Percentiles rank a stretch among this genome's conserved stretches.
Evolutionary conservation across 768 basidiomycete species (phyloP).

Genomic region (Boletus barrowsii): DNA sequence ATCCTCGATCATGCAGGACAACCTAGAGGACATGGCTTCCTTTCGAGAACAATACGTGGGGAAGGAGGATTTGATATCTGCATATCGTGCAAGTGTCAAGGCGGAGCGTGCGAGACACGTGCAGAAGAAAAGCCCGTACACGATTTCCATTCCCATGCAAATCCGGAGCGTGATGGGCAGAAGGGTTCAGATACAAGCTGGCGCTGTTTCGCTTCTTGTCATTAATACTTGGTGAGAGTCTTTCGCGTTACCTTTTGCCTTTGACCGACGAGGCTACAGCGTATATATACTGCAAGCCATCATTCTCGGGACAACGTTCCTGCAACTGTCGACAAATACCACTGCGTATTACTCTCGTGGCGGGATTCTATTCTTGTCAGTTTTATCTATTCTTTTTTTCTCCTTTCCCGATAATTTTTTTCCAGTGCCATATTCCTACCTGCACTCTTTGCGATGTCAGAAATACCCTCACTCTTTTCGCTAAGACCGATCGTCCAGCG

Average conservation of each 20-base stretch:
- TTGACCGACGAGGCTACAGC: constrained; percentile 27
- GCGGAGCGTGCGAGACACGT: constrained; percentile 52
- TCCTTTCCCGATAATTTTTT: not conserved
- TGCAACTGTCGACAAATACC: constrained; percentile 39
- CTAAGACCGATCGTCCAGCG: constrained; percentile 44
- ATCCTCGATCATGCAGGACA: constrained; percentile 40
- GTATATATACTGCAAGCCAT: constrained; percentile 35
- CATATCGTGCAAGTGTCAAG: constrained; percentile 48
- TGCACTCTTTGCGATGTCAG: constrained; percentile 57
- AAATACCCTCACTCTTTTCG: constrained; percentile 48
- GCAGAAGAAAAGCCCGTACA: constrained; percentile 44
- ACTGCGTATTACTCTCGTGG: constrained; percentile 53
- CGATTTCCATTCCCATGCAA: constrained; percentile 48
- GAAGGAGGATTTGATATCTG: constrained; percentile 38
- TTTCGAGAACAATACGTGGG: constrained; percentile 48
- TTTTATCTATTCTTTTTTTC: not conserved
- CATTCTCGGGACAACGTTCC: constrained; percentile 43
- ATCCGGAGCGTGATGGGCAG: constrained; percentile 45
- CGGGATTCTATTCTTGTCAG: constrained; percentile 79
- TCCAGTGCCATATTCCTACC: constrained; percentile 55
- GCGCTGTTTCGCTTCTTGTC: constrained; percentile 35
- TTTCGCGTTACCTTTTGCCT: not conserved
- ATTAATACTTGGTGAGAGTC: constrained; percentile 25
- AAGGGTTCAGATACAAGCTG: constrained; percentile 45
- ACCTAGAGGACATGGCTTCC: constrained; percentile 45